phyloP scores from a whole-genome alignment of 73 alveolate genomes.

The Tetrahymena elliotti region DNA sequence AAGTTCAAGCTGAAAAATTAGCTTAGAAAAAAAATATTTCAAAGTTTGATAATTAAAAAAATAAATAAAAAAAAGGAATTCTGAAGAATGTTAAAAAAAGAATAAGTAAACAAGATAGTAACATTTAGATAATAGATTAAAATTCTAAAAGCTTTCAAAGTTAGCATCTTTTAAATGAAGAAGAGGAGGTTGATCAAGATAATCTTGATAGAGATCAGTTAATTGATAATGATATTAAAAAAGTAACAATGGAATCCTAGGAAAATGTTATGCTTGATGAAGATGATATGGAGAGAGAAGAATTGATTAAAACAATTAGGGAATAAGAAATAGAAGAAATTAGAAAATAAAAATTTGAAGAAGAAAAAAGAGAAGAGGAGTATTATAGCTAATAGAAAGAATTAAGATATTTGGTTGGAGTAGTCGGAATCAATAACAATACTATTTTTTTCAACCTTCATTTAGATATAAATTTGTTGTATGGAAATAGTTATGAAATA shows the following conservation, averaged over 20 bases:
- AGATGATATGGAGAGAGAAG: background rate
- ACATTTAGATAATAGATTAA: background rate
- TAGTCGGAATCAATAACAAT: background rate
- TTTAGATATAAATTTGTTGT: background rate
- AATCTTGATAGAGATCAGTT: background rate
- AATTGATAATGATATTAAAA: background rate
- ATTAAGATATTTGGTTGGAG: background rate
- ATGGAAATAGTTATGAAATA: background rate
- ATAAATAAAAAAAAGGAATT: background rate
- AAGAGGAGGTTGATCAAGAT: background rate
- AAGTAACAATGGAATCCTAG: background rate
- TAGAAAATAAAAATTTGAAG: background rate
- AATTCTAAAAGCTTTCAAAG: background rate
- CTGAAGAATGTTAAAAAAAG: background rate
- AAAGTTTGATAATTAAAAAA: background rate
- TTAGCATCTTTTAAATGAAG: background rate
- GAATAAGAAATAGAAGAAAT: background rate
- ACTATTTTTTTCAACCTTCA: background rate
- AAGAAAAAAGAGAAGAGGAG: background rate
- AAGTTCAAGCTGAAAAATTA: background rate
- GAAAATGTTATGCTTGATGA: background rate
- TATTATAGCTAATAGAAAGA: background rate
- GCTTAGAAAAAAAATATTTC: background rate
- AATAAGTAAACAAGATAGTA: background rate
- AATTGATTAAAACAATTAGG: background rate